Evolutionary conservation across 2,329 filamentous ascomycete genomes (phyloP).

Genomic region (Atkinsonella hypoxylon): DNA sequence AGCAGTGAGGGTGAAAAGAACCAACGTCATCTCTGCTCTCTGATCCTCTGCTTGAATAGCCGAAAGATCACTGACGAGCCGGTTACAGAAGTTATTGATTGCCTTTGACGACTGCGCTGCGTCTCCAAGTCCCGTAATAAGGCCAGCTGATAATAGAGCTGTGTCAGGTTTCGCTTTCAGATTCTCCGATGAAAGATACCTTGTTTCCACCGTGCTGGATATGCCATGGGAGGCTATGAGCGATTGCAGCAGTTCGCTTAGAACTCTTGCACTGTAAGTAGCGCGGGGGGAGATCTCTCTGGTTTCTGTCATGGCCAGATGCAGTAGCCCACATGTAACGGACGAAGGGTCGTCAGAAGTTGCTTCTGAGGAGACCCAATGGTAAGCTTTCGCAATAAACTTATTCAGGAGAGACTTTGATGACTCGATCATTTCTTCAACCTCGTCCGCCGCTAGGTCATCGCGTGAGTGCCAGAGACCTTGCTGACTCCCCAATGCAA

Average conservation of each 20-base stretch:
- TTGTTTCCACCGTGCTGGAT: conserved; percentile 32
- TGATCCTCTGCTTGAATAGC: conserved; percentile 31
- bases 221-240: conserved; percentile 36
- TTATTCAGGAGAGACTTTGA: conserved; percentile 25
- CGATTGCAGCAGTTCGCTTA: conserved; percentile 37
- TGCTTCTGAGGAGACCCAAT: conserved; percentile 24
- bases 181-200: conserved; percentile 31
- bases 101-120: conserved; percentile 33
- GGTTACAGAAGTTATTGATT: conserved; percentile 43
- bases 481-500: conserved; percentile 30
- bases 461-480: conserved; percentile 33
- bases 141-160: conserved; percentile 34
- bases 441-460: conserved; percentile 23
- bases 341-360: conserved; percentile 21
- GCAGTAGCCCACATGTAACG: conserved; percentile 29
- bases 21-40: conserved; percentile 35
- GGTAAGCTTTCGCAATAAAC: conserved; percentile 20
- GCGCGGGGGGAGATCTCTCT: conserved; percentile 28
- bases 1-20: conserved; percentile 41
- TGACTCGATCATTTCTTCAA: conserved; percentile 31
- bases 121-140: conserved; percentile 41
- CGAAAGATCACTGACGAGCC: conserved; percentile 48
- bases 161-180: conserved; percentile 35
- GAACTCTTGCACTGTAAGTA: conserved; percentile 40
- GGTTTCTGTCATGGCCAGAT: conserved; percentile 32